These are phyloP conservation scores for Venturia effusa DNA, from an alignment of 2,329 filamentous ascomycete species.

Conservation along the genomic window DNA sequence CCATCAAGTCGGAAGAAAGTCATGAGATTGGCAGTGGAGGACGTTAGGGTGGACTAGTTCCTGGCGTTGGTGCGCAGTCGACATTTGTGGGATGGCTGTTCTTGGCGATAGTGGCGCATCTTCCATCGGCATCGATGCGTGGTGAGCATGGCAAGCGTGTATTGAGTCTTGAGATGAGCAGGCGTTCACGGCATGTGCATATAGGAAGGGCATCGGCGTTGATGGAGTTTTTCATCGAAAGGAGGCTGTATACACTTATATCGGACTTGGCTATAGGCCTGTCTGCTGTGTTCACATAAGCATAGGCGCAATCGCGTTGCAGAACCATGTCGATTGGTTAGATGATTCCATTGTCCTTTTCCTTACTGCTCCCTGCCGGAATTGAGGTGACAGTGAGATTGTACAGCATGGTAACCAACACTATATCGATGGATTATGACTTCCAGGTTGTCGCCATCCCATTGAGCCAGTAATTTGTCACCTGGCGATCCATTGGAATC, in stretches of 20 bases:
- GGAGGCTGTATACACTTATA: background rate
- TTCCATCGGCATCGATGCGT: background rate
- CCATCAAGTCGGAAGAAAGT: background rate
- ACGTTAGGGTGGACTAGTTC: background rate
- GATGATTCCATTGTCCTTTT: too few species aligned
- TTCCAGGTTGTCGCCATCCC: too few species aligned
- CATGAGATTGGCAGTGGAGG: conserved; percentile 2
- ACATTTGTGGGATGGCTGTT: background rate
- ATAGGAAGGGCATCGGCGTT: background rate
- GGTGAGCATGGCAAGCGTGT: background rate
- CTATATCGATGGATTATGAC: too few species aligned
- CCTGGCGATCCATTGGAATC: too few species aligned
- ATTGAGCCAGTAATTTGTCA: too few species aligned
- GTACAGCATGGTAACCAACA: too few species aligned
- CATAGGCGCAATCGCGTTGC: background rate
- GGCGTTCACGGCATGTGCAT: background rate
- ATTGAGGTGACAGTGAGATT: too few species aligned
- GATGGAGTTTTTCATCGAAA: background rate
- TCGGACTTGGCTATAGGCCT: background rate
- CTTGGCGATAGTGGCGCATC: background rate
- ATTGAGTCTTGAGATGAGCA: background rate
- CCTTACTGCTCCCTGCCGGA: too few species aligned
- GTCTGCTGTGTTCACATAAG: background rate
- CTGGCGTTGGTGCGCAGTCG: background rate
- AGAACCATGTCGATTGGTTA: background rate